Evolutionary conservation across 176 grass and related monocot genomes (phyloP), one percentile per base, ranked within the genome.

Genomic region (Musa schizocarpa): DNA sequence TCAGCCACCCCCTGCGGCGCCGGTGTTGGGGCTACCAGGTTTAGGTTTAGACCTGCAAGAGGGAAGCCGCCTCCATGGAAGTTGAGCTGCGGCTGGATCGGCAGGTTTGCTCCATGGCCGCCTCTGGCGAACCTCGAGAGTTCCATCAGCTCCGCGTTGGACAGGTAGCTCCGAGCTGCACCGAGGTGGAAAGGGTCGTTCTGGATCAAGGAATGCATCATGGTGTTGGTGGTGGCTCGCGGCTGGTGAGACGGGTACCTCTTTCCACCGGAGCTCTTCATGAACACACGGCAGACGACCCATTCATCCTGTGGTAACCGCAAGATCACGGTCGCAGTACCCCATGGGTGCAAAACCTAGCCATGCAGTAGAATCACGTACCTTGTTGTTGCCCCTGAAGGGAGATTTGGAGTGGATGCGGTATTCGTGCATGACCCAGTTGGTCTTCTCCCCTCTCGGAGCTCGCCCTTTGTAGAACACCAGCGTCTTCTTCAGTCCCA

Each of bases 351-450:
- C 34, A 6, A 43, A 43, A 43, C 34, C 34, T 62, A 43, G 20
- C 57, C 14, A 4, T 43, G 34, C 34, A 43, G 34, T 43, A 43
- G 34, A 43, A 43, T 43, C 34, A 43, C 34, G 34, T 43, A 43
- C 34, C 34, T 43, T 43, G 34, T 67, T 29, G 64, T 34, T 26
- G 21, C 9, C n/a, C 23, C 24, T 34, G 64, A 25, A 26, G 23
- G 24, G 1, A 26, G 64, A 67, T 27, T 67, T 67, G 11, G 64
- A 67, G 25, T 67, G 22, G 64, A 25, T 9, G 22, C 64, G 64
- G 64, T 67, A 67, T 26, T 67, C 64, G 11, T 67, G 64, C 64
- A 67, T 67, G 21, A 67, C 64, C 64, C 64, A 67, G 23, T 67
- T 26, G 4, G 64, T 26, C 64, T 67, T 67, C 64, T 67, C 64